phyloP scores from a whole-genome alignment of 2,329 filamentous ascomycete genomes.

The Trichoderma hamatum region DNA sequence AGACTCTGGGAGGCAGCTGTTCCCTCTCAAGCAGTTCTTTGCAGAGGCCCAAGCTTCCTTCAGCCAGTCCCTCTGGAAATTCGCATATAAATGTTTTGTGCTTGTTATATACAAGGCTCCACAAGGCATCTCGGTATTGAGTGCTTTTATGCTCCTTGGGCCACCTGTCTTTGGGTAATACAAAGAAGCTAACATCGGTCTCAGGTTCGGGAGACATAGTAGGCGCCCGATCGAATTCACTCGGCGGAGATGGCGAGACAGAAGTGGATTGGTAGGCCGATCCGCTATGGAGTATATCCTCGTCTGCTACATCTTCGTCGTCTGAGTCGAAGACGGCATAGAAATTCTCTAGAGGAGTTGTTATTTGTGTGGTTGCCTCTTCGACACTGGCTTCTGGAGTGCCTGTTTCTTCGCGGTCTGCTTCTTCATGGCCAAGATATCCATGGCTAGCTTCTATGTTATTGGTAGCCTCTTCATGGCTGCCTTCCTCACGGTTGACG shows the following conservation, averaged over 20 bases:
- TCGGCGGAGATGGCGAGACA: neutral
- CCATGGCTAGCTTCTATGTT: neutral
- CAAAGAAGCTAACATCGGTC: neutral
- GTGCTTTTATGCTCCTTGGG: neutral
- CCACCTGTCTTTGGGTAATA: neutral
- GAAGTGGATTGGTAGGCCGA: neutral
- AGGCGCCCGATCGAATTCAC: neutral
- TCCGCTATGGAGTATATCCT: neutral
- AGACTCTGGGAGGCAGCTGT: slow-evolving; percentile 38
- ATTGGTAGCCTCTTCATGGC: neutral
- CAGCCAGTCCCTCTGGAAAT: neutral
- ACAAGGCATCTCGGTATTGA: slow-evolving; percentile 5
- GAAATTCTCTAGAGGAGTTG: neutral
- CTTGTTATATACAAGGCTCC: neutral
- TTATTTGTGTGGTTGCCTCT: neutral
- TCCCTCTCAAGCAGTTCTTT: slow-evolving; percentile 37
- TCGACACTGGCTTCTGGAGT: neutral
- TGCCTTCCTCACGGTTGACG: neutral
- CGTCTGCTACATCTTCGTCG: neutral
- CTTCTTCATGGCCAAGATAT: neutral
- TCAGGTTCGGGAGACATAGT: neutral
- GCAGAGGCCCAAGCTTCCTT: neutral
- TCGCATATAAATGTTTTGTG: slow-evolving; percentile 4
- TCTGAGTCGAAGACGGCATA: neutral
- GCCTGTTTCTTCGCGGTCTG: neutral